A percentile compares a stretch with the other conserved stretches of the same genome.
These are phyloP conservation scores for Bretziella fagacearum DNA, from an alignment of 2,329 filamentous ascomycete species.

Conservation along the genomic window DNA sequence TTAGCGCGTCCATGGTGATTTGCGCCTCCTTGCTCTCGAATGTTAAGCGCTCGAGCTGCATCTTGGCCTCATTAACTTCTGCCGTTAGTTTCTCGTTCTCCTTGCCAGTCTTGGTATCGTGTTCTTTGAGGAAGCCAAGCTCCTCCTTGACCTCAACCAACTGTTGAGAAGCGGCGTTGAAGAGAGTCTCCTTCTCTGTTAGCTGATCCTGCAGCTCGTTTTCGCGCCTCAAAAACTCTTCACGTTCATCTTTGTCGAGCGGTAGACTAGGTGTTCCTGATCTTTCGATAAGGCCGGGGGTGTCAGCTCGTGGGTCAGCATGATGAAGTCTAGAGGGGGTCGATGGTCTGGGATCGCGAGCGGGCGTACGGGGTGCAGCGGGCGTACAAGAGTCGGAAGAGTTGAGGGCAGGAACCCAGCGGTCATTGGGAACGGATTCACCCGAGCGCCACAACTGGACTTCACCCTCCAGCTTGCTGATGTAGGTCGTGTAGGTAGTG, in stretches of 20 bases:
- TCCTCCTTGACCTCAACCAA: constrained; percentile 76
- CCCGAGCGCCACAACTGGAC: constrained; percentile 75
- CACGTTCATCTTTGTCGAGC: constrained; percentile 88
- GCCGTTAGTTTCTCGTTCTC: constrained; percentile 76
- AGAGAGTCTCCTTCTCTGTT: constrained; percentile 74
- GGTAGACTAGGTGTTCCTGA: constrained; percentile 74
- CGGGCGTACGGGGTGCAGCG: constrained; percentile 23
- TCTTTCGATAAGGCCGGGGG: constrained; percentile 55
- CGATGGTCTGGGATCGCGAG: constrained; percentile 32
- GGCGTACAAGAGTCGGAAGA: constrained; percentile 20
- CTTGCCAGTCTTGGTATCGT: constrained; percentile 64
- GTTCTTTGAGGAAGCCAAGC: constrained; percentile 67
- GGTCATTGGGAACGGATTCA: constrained; percentile 74
- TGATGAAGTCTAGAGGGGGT: constrained; percentile 25
- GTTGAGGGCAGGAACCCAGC: constrained; percentile 51
- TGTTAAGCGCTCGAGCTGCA: constrained; percentile 88
- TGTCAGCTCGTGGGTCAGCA: constrained; percentile 44
- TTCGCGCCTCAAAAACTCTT: constrained; percentile 86
- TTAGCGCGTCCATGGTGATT: constrained; percentile 94
- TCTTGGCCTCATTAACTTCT: constrained; percentile 83
- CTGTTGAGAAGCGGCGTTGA: constrained; percentile 62
- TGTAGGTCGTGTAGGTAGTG: constrained; percentile 75
- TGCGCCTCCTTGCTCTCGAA: constrained; percentile 94
- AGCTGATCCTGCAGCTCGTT: constrained; percentile 96
- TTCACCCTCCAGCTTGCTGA: constrained; percentile 67